Conservation (phyloP, 768 basidiomycete genomes). For the Termitomyces sp. region DNA sequence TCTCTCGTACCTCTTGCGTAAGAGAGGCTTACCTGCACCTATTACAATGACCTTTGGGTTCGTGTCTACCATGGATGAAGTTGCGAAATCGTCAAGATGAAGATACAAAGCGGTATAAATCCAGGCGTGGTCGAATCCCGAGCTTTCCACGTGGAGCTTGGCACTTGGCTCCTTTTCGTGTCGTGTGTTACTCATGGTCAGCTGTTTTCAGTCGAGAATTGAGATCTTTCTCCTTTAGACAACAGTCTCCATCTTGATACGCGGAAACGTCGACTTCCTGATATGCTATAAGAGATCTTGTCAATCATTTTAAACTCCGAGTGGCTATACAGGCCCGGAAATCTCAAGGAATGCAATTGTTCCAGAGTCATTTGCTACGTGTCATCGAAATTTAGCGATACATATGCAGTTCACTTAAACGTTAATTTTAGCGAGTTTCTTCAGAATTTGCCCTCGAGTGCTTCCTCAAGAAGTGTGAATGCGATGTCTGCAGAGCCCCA, state of each 20-base stretch:
- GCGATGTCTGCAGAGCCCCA: constrained; percentile 62
- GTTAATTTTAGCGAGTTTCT: neutral
- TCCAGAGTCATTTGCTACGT: neutral
- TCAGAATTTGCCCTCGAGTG: constrained; percentile 13
- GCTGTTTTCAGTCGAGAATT: neutral
- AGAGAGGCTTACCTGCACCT: constrained; percentile 24
- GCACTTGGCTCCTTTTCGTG: neutral
- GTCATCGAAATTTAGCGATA: neutral
- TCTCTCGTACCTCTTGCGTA: neutral
- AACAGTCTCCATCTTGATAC: neutral
- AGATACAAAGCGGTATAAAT: neutral
- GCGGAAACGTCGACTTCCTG: neutral
- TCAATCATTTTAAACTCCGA: neutral
- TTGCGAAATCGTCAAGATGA: neutral
- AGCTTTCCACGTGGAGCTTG: neutral
- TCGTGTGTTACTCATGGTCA: neutral
- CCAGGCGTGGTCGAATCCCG: too few species aligned
- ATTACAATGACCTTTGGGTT: constrained; percentile 22
- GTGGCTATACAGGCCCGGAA: neutral
- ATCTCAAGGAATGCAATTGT: neutral
- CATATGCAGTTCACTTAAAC: neutral
- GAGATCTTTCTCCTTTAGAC: neutral
- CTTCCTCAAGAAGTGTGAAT: constrained; percentile 41
- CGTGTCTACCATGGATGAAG: neutral
- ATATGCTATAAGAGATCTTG: neutral